Base-by-base conservation (phyloP, 2,329 filamentous ascomycete genomes). In the Ophiostoma quercus region DNA sequence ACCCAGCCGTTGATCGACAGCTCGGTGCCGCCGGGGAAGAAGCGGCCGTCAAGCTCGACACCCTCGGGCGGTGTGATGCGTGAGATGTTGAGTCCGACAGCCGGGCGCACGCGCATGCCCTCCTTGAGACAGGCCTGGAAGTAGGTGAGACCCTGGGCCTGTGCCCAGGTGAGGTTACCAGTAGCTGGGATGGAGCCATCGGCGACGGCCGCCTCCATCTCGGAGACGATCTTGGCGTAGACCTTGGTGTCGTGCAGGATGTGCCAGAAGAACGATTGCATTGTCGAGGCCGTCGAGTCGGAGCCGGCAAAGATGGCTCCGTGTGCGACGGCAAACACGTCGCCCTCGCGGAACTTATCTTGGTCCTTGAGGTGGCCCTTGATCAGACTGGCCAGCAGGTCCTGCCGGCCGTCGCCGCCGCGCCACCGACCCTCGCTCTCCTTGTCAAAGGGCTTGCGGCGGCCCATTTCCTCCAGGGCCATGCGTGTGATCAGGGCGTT, bases 291-390 rank as follows among this genome's bases (percentile, higher is more conserved):
- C 0, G 86, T 87, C 0, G 85, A 87, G 77, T 88, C 86, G 25
- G 86, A 87, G 34, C 86, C 86, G 19, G 85, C 85, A 74, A 87
- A 84, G 72, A 85, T 86, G 0, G 84, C 84, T 11, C 84, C 84
- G 71, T 86, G 84, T 3, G 84, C 82, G 5, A 87, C 83, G 8
- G 84, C 83, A 77, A 87, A 86, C 3, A 87, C 83, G 71, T 86
- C 84, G 0, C 82, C 84, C 73, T 84, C 82, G 8, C 77, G 73
- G 71, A 86, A 85, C 66, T 75, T 78, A 25, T 80, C 77, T 1
- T 82, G 81, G 37, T 83, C 81, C 75, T 84, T 84, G 39, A 84
- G 74, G 72, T 86, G 84, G 0, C 84, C 83, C 75, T 80, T 80
- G 72, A 86, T 84, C 74, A 86, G 73, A 69, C 81, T 82, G 14